Percentiles rank a stretch among this genome's conserved stretches.
These are phyloP conservation scores for Syzygium malaccense DNA, from an alignment of 441 rosid genomes.

Conservation along the genomic window DNA sequence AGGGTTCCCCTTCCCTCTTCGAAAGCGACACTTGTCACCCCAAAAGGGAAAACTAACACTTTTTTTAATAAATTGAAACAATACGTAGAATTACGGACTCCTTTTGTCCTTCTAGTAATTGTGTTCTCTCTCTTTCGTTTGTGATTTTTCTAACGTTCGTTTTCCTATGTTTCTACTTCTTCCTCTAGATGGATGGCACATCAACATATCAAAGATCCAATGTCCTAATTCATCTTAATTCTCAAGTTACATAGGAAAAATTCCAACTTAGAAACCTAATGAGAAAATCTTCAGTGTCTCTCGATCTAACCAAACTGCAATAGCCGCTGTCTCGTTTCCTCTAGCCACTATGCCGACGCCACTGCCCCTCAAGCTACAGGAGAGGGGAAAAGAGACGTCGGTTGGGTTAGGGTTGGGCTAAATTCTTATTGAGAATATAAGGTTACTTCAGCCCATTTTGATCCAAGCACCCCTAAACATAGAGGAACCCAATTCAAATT, in stretches of 20 bases:
- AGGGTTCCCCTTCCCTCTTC: too few species aligned
- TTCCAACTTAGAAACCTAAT: not conserved
- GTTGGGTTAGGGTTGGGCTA: not conserved
- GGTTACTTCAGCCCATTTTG: not conserved
- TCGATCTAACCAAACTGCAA: not conserved
- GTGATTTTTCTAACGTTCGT: too few species aligned
- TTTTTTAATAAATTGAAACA: too few species aligned
- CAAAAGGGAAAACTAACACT: too few species aligned
- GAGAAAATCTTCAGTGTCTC: not conserved
- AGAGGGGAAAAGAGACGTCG: not conserved
- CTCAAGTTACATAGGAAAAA: not conserved
- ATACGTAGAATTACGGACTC: too few species aligned
- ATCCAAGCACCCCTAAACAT: not conserved
- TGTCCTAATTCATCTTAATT: not conserved
- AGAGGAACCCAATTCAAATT: not conserved
- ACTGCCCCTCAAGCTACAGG: not conserved
- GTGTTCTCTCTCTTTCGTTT: too few species aligned
- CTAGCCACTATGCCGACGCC: not conserved
- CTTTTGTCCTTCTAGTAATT: too few species aligned
- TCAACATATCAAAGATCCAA: not conserved
- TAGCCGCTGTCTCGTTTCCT: not conserved
- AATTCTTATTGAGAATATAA: not conserved
- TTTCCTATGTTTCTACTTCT: not conserved
- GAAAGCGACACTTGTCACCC: too few species aligned
- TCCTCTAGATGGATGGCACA: not conserved